A percentile compares a stretch with the other conserved stretches of the same genome.
These are phyloP conservation scores for Nepenthes gracilis DNA, from an alignment of 148 eudicot genomes.

Conservation along the genomic window DNA sequence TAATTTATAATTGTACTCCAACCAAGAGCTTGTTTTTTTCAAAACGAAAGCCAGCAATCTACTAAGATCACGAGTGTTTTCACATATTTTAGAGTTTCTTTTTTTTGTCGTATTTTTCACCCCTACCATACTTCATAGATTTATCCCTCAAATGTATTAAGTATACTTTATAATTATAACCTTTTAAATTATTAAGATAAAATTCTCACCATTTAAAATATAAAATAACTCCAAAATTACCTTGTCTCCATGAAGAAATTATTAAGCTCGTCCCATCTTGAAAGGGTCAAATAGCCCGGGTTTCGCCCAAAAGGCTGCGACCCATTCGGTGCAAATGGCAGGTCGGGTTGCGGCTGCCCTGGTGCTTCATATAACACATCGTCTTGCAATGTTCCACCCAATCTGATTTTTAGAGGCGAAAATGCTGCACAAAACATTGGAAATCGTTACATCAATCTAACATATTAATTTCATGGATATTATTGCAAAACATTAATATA, in stretches of 20 bases:
- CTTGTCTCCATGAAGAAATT: slow-evolving; percentile 45
- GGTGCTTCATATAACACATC: slow-evolving; percentile 36
- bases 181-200: neutral
- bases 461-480: too few relatives aligned
- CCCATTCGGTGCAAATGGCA: slow-evolving; percentile 18
- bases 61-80: too few relatives aligned
- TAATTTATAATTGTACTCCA: too few relatives aligned
- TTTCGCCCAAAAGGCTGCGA: slow-evolving; percentile 36
- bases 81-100: too few relatives aligned
- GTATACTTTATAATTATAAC: neutral
- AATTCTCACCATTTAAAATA: neutral
- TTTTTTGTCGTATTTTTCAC: too few relatives aligned
- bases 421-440: slow-evolving; percentile 32
- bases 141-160: neutral
- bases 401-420: slow-evolving; percentile 57
- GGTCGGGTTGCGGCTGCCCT: slow-evolving; percentile 24
- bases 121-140: too few relatives aligned
- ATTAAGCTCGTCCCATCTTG: slow-evolving; percentile 61
- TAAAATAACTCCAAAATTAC: slow-evolving; percentile 14
- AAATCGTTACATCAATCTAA: too few relatives aligned
- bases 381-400: slow-evolving; percentile 75
- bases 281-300: slow-evolving; percentile 51
- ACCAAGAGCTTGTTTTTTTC: too few relatives aligned
- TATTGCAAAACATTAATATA: too few relatives aligned
- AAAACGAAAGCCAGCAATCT: too few relatives aligned